Evolutionary conservation across 768 basidiomycete genomes (phyloP), one percentile per base, ranked within the genome.

Genomic region (Pleurotus cornucopiae): DNA sequence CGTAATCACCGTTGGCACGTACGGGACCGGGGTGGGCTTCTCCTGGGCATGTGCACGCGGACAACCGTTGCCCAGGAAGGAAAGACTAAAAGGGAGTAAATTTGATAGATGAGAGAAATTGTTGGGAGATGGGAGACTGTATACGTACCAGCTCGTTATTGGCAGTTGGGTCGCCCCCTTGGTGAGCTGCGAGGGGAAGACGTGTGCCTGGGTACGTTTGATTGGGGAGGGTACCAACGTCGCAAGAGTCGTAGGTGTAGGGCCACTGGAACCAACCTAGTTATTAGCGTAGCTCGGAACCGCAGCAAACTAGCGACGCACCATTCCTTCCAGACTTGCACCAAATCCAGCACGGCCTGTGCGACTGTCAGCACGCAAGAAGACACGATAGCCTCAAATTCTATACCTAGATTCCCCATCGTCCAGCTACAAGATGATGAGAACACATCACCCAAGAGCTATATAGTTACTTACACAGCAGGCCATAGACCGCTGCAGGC

Each of bases 171-270:
- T 79, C 77, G 20, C 76, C 76, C 16, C 69, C 67, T 30, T 67
- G 62, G 43, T 52, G 77, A 6, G 81, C 77, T 14, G 77, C 76
- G 2, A 72, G 57, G 9, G 87, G 87, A 11, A 26, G 78, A 14
- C 46, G 51, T 2, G 67, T 67, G 11, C 82, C 88, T 48, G 86
- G 81, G 60, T 82, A 68, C 11, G 86, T 81, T 68, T 95, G 94
- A 68, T 92, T 92, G 7, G 81, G 73, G 1, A 88, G 72, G 2
- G 91, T 92, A 4, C 91, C 91, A 12, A 89, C 79, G 65, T 93
- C 91, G 66, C 91, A 92, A 4, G 82, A 66, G 57, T 87, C 83
- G 61, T 87, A 87, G 4, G 77, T 78, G 63, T 85, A 87, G 23
- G 86, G 86, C 84, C 84, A 86, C 82, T 62, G 61, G 0, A 46